phyloP scores from a whole-genome alignment of 805 yeast genomes.

The Candida xiaguanensis region DNA sequence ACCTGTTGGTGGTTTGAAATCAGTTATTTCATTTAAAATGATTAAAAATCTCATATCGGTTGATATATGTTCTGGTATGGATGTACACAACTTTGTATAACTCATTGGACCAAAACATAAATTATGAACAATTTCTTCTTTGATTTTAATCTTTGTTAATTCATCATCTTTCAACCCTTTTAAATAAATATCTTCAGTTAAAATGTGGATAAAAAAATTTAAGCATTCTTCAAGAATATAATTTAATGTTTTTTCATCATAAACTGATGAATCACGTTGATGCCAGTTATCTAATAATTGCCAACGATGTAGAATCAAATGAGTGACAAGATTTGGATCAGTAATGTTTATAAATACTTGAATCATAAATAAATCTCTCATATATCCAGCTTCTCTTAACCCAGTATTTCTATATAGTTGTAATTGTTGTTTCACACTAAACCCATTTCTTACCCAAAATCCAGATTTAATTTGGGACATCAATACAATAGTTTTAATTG shows the following conservation, averaged over 20 bases:
- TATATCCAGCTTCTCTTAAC: constrained; percentile 76
- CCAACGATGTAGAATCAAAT: constrained; percentile 69
- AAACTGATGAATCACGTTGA: constrained; percentile 12
- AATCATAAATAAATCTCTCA: constrained; percentile 69
- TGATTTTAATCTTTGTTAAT: constrained; percentile 48
- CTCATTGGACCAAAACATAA: constrained; percentile 73
- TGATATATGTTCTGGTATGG: constrained; percentile 72
- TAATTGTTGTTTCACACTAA: constrained; percentile 72
- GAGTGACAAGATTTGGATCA: constrained; percentile 53
- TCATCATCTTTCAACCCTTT: constrained; percentile 46
- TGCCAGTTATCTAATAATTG: constrained; percentile 42
- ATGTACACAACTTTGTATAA: constrained; percentile 64
- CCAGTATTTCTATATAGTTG: constrained; percentile 76
- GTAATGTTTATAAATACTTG: constrained; percentile 56
- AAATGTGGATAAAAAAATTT: constrained; percentile 59
- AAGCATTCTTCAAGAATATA: constrained; percentile 79
- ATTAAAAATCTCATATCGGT: constrained; percentile 71
- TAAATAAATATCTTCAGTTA: constrained; percentile 65
- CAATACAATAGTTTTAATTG: constrained; percentile 71
- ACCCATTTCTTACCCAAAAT: constrained; percentile 93
- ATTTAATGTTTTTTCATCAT: constrained; percentile 48
- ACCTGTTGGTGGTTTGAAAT: constrained; percentile 29
- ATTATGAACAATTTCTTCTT: constrained; percentile 74
- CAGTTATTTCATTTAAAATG: constrained; percentile 31
- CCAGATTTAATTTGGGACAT: constrained; percentile 85